These are phyloP conservation scores for Amylocystis lapponica DNA, from an alignment of 768 basidiomycete genomes.

Conservation along the genomic window DNA sequence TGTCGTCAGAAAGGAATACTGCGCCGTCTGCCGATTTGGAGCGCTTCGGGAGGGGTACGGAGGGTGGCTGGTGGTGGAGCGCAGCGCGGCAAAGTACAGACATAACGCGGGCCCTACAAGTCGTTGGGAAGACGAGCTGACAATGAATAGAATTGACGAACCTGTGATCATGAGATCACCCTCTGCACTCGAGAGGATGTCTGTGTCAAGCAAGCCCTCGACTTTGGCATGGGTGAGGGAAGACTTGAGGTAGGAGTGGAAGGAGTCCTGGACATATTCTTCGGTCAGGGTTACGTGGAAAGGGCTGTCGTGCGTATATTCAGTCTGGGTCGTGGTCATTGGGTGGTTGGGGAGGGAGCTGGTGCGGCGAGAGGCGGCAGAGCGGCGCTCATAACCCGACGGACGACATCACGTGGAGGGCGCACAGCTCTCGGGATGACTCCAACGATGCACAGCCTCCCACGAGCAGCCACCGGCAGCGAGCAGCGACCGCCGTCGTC, in stretches of 20 bases:
- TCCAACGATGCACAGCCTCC: too few species aligned
- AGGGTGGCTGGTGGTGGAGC: conserved; percentile 73
- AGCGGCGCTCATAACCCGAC: too few species aligned
- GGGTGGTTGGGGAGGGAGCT: too few species aligned
- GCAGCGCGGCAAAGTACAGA: conserved; percentile 78
- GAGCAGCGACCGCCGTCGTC: too few species aligned
- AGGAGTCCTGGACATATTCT: conserved; percentile 65
- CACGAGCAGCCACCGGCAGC: too few species aligned
- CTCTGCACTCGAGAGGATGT: conserved; percentile 72
- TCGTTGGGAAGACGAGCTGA: not conserved
- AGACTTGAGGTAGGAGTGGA: conserved; percentile 78
- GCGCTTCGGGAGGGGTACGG: conserved; percentile 68
- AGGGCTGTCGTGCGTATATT: too few species aligned
- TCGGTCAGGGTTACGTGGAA: too few species aligned
- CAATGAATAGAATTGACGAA: conserved; percentile 23
- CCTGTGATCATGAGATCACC: conserved; percentile 85
- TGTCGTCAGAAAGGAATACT: conserved; percentile 53
- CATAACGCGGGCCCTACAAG: conserved; percentile 65
- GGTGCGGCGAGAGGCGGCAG: too few species aligned
- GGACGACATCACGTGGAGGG: too few species aligned
- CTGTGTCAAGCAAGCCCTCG: conserved; percentile 67
- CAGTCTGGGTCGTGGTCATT: too few species aligned
- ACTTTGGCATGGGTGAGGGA: conserved; percentile 70
- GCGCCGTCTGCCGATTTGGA: conserved; percentile 29
- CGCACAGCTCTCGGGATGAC: too few species aligned